These are phyloP conservation scores for Acanthamoeba divionensis DNA, from an alignment of 208 protist species.

Conservation along the genomic window DNA sequence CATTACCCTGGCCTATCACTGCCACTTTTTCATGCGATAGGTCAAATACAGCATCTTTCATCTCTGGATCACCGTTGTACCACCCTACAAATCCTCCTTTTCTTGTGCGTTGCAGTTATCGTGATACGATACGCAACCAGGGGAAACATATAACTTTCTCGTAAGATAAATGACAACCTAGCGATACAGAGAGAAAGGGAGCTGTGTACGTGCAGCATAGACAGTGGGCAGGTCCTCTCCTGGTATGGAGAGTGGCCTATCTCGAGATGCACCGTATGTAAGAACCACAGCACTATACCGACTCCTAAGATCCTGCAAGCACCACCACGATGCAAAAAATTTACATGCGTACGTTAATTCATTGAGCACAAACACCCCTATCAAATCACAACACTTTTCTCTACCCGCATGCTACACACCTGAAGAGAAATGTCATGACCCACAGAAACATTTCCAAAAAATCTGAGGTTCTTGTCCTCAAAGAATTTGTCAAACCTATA, in stretches of 20 bases:
- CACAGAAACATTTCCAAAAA: constrained; percentile 91
- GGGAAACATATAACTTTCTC: not conserved
- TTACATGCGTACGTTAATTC: too few relatives aligned
- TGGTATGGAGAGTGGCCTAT: constrained; percentile 80
- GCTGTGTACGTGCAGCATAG: not conserved
- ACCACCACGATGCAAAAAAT: too few relatives aligned
- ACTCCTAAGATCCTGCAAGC: too few relatives aligned
- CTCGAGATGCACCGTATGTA: constrained; percentile 85
- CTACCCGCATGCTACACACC: too few relatives aligned
- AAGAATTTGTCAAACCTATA: constrained; percentile 45
- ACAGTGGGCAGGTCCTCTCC: not conserved
- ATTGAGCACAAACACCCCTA: too few relatives aligned
- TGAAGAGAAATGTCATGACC: constrained; percentile 86
- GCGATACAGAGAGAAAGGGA: not conserved
- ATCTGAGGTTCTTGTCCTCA: constrained; percentile 78
- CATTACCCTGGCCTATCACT: constrained; percentile 93
- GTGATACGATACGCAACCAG: not conserved
- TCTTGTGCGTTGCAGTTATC: constrained; percentile 82
- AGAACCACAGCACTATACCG: constrained; percentile 92
- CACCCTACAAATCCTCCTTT: constrained; percentile 90
- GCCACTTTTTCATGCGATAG: not conserved
- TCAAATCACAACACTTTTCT: too few relatives aligned
- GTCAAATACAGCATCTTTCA: not conserved
- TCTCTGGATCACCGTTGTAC: constrained; percentile 92
- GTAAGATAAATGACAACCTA: not conserved